Conservation (phyloP, 306 rosid species). For the Malus orientalis region DNA sequence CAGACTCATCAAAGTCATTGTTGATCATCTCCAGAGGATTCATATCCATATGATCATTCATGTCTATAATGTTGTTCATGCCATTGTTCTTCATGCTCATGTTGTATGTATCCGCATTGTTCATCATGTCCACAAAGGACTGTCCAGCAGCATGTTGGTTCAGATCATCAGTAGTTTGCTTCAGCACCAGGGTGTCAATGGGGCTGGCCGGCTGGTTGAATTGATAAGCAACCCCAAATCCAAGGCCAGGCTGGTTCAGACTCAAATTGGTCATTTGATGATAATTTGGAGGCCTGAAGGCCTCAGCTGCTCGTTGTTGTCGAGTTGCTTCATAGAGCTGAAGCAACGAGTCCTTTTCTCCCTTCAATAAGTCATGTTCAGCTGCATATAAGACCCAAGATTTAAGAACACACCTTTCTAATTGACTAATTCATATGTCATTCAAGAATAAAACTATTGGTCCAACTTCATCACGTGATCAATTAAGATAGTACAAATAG, state of each 20-base stretch:
- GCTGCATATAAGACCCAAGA: slow-evolving; percentile 1
- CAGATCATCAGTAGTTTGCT: neutral
- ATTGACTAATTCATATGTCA: neutral
- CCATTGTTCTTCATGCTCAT: no score
- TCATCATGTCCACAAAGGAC: neutral
- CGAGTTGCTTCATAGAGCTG: neutral
- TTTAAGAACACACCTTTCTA: neutral
- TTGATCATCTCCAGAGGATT: neutral
- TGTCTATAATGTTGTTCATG: no score
- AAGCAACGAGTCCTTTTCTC: slow-evolving; percentile 13
- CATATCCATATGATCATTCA: no score
- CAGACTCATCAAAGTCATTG: neutral
- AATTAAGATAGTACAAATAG: neutral
- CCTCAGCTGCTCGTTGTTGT: neutral
- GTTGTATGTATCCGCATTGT: neutral
- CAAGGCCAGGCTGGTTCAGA: neutral
- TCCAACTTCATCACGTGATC: neutral
- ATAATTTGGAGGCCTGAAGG: neutral
- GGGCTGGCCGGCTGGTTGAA: neutral
- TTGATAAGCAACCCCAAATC: neutral
- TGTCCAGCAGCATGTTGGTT: neutral
- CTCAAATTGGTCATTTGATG: neutral
- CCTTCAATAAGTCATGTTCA: slow-evolving; percentile 13
- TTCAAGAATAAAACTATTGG: neutral
- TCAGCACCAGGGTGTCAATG: neutral